A percentile compares a stretch with the other conserved stretches of the same genome.
These are phyloP conservation scores for Aspergillus persii DNA, from an alignment of 2,329 filamentous ascomycete species.

Conservation along the genomic window DNA sequence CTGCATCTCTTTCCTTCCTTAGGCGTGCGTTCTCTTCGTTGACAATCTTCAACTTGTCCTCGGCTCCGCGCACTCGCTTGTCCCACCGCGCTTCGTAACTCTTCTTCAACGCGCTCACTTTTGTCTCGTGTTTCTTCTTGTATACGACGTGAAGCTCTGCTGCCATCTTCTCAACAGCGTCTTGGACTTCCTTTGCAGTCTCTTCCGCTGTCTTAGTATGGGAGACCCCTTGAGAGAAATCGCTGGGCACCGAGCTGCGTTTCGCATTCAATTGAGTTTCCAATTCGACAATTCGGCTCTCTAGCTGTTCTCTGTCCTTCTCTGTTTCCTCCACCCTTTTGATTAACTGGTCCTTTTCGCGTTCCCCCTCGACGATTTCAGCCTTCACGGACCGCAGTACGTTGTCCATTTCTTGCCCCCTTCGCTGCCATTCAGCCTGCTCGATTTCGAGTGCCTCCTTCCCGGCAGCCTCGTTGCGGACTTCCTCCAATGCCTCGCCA, in stretches of 20 bases:
- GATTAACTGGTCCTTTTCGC: conserved; percentile 76
- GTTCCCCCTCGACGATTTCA: conserved; percentile 73
- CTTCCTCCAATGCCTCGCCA: conserved; percentile 76
- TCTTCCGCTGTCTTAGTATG: conserved; percentile 46
- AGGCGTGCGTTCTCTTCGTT: conserved; percentile 73
- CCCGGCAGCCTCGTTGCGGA: conserved; percentile 71
- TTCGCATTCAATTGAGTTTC: conserved; percentile 47
- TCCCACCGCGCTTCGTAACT: conserved; percentile 84
- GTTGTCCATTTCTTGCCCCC: conserved; percentile 80
- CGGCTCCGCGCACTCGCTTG: conserved; percentile 78
- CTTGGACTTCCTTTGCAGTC: conserved; percentile 68
- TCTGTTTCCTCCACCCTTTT: conserved; percentile 75
- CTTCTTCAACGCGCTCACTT: conserved; percentile 83
- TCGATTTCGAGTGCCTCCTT: conserved; percentile 73
- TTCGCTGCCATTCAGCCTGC: conserved; percentile 78
- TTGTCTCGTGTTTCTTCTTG: conserved; percentile 96
- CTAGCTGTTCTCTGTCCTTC: conserved; percentile 50
- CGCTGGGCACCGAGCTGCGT: conserved; percentile 29
- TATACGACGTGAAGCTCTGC: conserved; percentile 89
- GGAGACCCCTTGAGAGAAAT: conserved; percentile 26
- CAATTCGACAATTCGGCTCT: conserved; percentile 46
- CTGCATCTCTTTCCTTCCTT: conserved; percentile 62
- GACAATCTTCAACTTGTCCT: conserved; percentile 67
- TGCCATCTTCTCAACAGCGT: conserved; percentile 86
- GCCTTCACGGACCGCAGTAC: conserved; percentile 77